Base-by-base conservation (phyloP, 345 rosid genomes). In the Brassica cretica region DNA sequence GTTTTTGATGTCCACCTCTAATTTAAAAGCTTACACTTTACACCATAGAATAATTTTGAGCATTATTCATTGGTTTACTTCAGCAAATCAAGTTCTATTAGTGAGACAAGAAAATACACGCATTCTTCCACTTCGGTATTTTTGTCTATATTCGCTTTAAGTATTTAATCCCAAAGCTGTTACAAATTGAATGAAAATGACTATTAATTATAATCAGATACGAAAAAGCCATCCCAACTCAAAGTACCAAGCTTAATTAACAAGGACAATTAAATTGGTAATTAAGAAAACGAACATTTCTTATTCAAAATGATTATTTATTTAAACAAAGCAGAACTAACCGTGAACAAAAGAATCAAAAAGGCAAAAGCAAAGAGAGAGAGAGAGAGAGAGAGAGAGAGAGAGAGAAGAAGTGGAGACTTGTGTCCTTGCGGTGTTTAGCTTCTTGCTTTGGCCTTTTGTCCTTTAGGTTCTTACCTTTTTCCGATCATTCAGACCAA, bases 401-500 rank as follows among this genome's bases (percentile, higher is more conserved):
- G 33, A 32, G 8, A 32, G 37, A 76, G 14, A 79, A 69, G 75
- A 79, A 79, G 78, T 74, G 82, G 82, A 79, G 82, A 79, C 78
- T 79, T 79, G 78, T 74, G 75, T 80, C 71, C 72, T 63, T 79
- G 49, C 65, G 64, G 69, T 60, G 16, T 79, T 60, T 0, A 71
- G 76, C 56, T 72, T 76, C 56, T 49, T 68, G 18, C 19, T 66
- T 77, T 60, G 74, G 68, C 63, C 58, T 61, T 27, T 80, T 75
- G 82, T 80, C 72, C 49, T 70, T 75, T 33, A 70, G 76, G 73
- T 80, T 80, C 72, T 75, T 75, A 37, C 79, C 83, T 70, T 80
- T 80, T 71, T 3, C 79, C 76, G 78, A 79, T 79, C 78, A 74
- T 25, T 67, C 60, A 80, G 80, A 80, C 79, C 79, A 69, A 80